Evolutionary conservation across 139 green algal genomes (phyloP), one percentile per base, ranked within the genome.

Genomic region (Coelastrella sp.): DNA sequence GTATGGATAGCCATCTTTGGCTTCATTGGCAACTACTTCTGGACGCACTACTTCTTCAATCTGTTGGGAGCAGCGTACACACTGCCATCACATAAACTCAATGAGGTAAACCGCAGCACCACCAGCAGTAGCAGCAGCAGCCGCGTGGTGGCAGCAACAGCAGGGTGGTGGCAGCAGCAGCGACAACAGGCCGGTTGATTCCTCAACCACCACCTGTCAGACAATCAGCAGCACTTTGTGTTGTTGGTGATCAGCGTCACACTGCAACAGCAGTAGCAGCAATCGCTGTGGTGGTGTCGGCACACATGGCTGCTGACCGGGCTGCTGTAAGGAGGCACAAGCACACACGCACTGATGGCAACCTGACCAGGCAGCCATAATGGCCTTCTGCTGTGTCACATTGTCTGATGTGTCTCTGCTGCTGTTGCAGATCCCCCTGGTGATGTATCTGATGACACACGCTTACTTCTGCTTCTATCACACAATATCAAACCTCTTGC

Each of bases 391-490:
- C 10, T 2, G 61, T 71, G 61, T 71, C 11, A 19, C 10, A 71
- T 17, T 73, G 20, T 59, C 66, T 65, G n/a, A 75, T 47, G 65
- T 88, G 65, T 7, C 80, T 77, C 5, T 75, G 59, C 71, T 56
- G 59, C 60, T 71, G 74, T 66, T 68, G 80, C 94, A 98, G 96
- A 96, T 99, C 1, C 98, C 98, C 71, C 97, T 99, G 71, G 93
- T 92, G 4, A 92, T 99, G 59, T 99, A 97, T 93, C 92, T 99
- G 23, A 98, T 99, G 97, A 99, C 98, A 20, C 98, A 99, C 90
- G 98, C 96, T 19, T 99, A 99, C 95, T 99, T 99, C 91, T 97
- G 94, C 92, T 98, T 99, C 92, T 99, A 99, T 91, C 98, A 99
- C 90, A 92, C 95, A 8, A 73, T 99, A 0, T 95, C 97, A 81